Evolutionary conservation across 2,329 filamentous ascomycete genomes (phyloP), one percentile per base, ranked within the genome.

Genomic region (Paramyrothecium sp.): DNA sequence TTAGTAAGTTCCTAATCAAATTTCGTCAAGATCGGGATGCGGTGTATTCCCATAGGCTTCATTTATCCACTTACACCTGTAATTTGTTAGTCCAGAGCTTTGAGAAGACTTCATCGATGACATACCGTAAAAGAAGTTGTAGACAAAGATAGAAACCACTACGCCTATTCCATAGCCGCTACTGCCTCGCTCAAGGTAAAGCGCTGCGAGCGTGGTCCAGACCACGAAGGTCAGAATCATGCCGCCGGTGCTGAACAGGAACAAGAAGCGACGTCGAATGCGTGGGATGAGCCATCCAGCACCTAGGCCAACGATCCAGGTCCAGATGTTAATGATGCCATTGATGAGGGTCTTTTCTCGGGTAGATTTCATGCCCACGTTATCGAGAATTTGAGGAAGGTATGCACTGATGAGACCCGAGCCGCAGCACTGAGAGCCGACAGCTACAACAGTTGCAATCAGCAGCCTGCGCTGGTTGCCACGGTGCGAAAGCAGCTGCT

Each of bases 211-310:
- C 19, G 51, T 48, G 10, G 55, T 54, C 55, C 55, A 57, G 7
- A 57, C 47, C 4, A 48, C 55, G 33, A 57, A 57, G 2, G 55
- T 54, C 44, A 57, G 56, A 3, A 63, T 65, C 51, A 59, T 63
- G 54, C 63, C 63, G 34, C 58, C 55, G 5, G 51, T 54, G 17
- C 26, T 54, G 50, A 52, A 55, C 19, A 58, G 60, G 51, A 53
- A 50, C n/a, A 60, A 55, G n/a, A 41, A 48, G n/a, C 56, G 54
- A 17, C 49, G 46, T 13, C 34, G 34, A 21, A 58, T 48, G 30
- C 47, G 21, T 16, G 56, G 56, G 23, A 58, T 58, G 11, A 50
- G 21, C 10, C 46, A 44, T 11, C 44, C 56, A 8, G 56, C 56
- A 13, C 19, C 51, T n/a, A 57, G 17, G 17, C 51, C 55, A 21